Conservation (phyloP, 2,329 filamentous ascomycete genomes). For the Apiospora phragmitis region DNA sequence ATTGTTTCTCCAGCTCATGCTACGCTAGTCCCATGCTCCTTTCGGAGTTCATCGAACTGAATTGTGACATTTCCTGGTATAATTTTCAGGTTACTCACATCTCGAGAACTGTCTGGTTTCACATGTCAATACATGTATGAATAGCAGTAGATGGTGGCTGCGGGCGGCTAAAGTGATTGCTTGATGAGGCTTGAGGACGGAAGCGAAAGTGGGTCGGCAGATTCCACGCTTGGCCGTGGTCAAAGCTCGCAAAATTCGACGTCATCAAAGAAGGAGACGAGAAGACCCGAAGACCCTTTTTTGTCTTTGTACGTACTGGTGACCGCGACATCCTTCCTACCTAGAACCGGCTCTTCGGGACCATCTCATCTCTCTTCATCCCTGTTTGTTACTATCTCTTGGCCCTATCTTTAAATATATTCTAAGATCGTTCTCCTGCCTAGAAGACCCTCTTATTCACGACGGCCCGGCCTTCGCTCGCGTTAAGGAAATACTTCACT, state of each 20-base stretch:
- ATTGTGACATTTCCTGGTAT: neutral
- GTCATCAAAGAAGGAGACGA: constrained; percentile 18
- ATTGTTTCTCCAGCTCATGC: neutral
- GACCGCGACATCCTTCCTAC: neutral
- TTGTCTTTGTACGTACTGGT: neutral
- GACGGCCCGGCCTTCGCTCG: neutral
- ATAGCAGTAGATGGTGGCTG: neutral
- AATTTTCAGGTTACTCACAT: too few species aligned
- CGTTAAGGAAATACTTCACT: neutral
- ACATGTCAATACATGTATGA: neutral
- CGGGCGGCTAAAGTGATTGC: neutral
- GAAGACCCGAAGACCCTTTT: neutral
- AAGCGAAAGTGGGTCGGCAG: neutral
- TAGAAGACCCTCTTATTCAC: neutral
- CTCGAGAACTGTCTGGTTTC: neutral
- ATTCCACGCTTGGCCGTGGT: constrained; percentile 19
- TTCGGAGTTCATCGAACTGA: too few species aligned
- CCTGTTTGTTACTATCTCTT: neutral
- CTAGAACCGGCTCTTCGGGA: neutral
- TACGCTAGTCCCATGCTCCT: neutral
- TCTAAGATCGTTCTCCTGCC: neutral
- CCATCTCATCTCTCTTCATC: neutral
- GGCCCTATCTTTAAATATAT: neutral
- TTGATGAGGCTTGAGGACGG: neutral
- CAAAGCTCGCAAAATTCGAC: constrained; percentile 20